A percentile compares a stretch with the other conserved stretches of the same genome.
phyloP scores from a whole-genome alignment of 2,329 filamentous ascomycete genomes.

The Ascochyta pisi region DNA sequence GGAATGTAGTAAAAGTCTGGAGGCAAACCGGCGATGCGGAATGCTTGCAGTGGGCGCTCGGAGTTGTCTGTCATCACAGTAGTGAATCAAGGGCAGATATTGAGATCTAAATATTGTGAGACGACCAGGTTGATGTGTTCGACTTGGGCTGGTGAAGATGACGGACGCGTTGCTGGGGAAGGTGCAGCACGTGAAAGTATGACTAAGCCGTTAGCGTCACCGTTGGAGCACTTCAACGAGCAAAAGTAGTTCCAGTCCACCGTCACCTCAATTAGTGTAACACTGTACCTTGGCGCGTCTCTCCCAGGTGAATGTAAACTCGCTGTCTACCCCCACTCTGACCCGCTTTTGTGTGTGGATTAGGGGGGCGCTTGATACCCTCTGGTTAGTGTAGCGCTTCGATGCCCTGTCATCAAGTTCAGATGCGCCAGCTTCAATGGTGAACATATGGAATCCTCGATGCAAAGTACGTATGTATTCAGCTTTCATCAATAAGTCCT shows the following conservation, averaged over 20 bases:
- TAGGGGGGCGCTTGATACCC: no score
- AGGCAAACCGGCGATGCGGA: constrained; percentile 63
- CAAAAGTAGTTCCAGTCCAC: neutral
- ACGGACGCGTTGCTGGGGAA: neutral
- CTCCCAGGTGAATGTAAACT: no score
- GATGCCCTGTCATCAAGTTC: no score
- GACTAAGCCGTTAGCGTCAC: neutral
- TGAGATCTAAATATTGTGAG: neutral
- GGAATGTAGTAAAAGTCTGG: constrained; percentile 81
- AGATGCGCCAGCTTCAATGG: no score
- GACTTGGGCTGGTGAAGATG: neutral
- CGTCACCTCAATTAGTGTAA: neutral
- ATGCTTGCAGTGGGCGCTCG: constrained; percentile 18
- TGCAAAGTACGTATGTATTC: no score
- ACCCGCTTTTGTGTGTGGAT: no score
- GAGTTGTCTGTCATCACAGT: neutral
- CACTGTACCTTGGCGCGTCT: neutral
- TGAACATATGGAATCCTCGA: no score
- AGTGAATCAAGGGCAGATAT: neutral
- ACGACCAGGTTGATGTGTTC: neutral
- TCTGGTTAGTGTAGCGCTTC: no score
- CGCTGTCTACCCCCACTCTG: no score
- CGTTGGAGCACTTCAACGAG: no score
- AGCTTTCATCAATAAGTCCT: no score
- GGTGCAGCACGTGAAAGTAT: neutral